Base-by-base conservation (phyloP, 805 yeast genomes). In the Metschnikowia orientalis region DNA sequence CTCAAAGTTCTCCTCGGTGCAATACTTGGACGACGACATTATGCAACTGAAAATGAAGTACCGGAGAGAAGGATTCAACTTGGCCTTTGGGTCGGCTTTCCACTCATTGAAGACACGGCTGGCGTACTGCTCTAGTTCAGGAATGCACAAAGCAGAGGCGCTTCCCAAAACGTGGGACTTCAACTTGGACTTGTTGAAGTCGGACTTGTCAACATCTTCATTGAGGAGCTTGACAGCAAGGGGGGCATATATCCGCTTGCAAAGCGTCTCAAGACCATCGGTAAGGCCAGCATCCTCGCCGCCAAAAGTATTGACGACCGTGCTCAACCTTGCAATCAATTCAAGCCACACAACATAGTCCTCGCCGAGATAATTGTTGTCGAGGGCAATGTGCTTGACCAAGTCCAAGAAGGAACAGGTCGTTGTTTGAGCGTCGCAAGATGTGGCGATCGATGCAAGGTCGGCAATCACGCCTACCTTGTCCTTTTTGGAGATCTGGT, bases 391-490 rank as follows among this genome's bases (percentile, higher is more conserved):
- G 5, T 56, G 42, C 33, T 54, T 50, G 11, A 71, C 50, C 25
- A 75, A 56, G 28, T 66, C 55, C 53, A 77, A 61, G 26, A 74
- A 64, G 8, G 71, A 60, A 6, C 67, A 49, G 1, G 76, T 67
- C 14, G 53, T 38, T 3, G 58, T 50, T 14, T 56, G 41, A 15
- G 12, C 12, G 21, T 60, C 48, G 5, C 77, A 78, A 1, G 77
- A 61, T 33, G 63, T 62, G 3, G 78, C 71, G 19, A 69, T 65
- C 1, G 77, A 60, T 1, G 68, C 59, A 3, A 67, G 50, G 50
- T 77, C 83, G 2, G 79, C 76, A 34, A 77, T 54, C 18, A 77
- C 53, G 1, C 77, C 79, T 37, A 77, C 69, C 41, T 67, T 69
- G 44, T 76, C 80, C 34, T 62, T 65, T 4, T 71, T 51, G 3